Evolutionary conservation across 306 rosid species (phyloP).

Genomic region (Casuarina cunninghamiana): DNA sequence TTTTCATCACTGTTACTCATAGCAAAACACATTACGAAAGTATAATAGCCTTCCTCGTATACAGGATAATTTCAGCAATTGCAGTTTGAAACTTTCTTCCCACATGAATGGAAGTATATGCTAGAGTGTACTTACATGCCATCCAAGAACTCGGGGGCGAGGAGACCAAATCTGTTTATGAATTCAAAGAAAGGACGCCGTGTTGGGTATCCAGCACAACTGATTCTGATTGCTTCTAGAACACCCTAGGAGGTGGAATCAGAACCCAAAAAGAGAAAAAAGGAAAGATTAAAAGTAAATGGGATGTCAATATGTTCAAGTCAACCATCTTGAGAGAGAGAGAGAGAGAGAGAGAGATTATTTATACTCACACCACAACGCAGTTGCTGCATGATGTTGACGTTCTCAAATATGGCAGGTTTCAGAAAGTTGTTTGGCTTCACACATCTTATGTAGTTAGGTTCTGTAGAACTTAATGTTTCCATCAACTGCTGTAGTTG

Average conservation of each 20-base stretch:
- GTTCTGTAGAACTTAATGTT: slow-evolving; percentile 89
- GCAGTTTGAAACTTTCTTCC: slow-evolving; percentile 13
- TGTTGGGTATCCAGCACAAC: slow-evolving; percentile 99
- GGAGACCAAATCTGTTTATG: slow-evolving; percentile 76
- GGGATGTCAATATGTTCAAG: slow-evolving; percentile 15
- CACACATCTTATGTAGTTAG: slow-evolving; percentile 97
- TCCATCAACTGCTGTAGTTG: slow-evolving; percentile 94
- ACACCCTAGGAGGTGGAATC: slow-evolving; percentile 73
- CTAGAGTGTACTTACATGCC: slow-evolving; percentile 58
- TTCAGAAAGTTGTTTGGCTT: slow-evolving; percentile 96
- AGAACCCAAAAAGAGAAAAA: slow-evolving; percentile 1
- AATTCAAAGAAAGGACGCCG: slow-evolving; percentile 90
- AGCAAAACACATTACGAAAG: slow-evolving; percentile 30
- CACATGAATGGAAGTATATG: slow-evolving; percentile 14
- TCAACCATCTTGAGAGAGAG: slow-evolving; percentile 21
- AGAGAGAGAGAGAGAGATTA: slow-evolving; percentile 33
- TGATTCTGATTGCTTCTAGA: slow-evolving; percentile 97
- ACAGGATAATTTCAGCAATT: slow-evolving; percentile 22
- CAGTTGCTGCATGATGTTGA: slow-evolving; percentile 95
- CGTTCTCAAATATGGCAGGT: slow-evolving; percentile 94
- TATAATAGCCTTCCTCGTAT: slow-evolving; percentile 12
- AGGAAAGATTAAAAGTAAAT: slow-evolving; percentile 17
- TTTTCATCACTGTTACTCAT: slow-evolving; percentile 76
- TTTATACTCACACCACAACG: slow-evolving; percentile 94
- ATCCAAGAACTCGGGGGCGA: slow-evolving; percentile 75